Evolutionary conservation across 305 asterid genomes (phyloP).

Genomic region (Withania somnifera): DNA sequence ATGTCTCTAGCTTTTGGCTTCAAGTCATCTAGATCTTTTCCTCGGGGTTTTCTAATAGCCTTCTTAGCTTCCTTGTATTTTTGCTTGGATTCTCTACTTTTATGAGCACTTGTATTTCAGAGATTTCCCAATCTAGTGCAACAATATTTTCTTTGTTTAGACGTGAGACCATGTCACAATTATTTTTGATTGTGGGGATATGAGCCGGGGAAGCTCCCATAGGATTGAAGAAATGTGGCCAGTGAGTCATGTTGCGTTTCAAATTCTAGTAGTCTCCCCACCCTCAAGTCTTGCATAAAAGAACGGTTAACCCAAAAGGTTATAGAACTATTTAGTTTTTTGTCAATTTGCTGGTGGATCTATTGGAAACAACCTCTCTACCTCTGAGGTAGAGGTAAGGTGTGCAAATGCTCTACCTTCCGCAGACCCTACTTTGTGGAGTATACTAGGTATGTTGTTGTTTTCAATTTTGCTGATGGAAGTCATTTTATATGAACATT

Average conservation of each 20-base stretch:
- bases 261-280: not conserved
- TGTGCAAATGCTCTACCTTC: no score
- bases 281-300: not conserved
- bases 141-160: not conserved
- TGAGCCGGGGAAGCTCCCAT: not conserved
- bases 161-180: not conserved
- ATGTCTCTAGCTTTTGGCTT: not conserved
- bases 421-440: no score
- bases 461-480: no score
- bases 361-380: no score
- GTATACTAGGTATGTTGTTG: no score
- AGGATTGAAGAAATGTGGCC: not conserved
- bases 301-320: not conserved
- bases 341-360: not conserved
- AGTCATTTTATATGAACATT: not conserved
- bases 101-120: not conserved
- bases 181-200: not conserved
- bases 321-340: not conserved
- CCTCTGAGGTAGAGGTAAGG: no score
- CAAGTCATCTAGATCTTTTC: not conserved
- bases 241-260: not conserved
- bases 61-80: not conserved
- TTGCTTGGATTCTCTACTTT: not conserved
- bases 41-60: not conserved
- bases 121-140: not conserved